Percentiles rank a stretch among this genome's conserved stretches.
Conservation (phyloP, 371 early-diverging fungal species). For the Catenaria anguillulae region DNA sequence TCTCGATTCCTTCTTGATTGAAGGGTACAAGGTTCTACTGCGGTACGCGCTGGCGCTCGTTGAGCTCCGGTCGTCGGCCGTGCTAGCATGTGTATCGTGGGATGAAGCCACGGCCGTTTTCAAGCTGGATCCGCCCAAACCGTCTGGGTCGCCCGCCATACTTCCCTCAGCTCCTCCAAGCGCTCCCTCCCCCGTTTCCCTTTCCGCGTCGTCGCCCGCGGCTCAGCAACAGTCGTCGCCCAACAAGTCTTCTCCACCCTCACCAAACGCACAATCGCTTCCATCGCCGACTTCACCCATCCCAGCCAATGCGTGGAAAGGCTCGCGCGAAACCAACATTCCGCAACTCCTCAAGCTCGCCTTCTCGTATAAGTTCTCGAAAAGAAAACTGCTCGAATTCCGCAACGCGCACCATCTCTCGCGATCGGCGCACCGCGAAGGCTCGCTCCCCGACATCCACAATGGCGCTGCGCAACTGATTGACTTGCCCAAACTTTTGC, state of each 20-base stretch:
- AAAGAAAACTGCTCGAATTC: neutral
- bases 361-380: neutral
- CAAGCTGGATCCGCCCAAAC: neutral
- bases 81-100: conserved; percentile 9
- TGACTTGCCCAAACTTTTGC: neutral
- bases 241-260: no score
- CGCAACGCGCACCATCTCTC: neutral
- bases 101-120: neutral
- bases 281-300: neutral
- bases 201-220: no score
- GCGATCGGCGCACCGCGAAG: neutral
- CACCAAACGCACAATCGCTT: neutral
- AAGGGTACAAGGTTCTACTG: conserved; percentile 22
- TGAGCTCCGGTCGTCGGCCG: conserved; percentile 7
- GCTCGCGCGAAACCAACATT: neutral
- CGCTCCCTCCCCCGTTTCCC: neutral
- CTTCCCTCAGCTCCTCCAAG: no score
- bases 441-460: neutral
- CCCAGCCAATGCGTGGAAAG: neutral
- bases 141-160: no score
- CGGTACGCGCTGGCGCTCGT: conserved; percentile 20
- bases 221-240: neutral
- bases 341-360: neutral
- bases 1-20: conserved; percentile 22
- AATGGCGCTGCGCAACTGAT: no score